phyloP scores from a whole-genome alignment of 345 rosid species.

The Lumnitzera littorea region DNA sequence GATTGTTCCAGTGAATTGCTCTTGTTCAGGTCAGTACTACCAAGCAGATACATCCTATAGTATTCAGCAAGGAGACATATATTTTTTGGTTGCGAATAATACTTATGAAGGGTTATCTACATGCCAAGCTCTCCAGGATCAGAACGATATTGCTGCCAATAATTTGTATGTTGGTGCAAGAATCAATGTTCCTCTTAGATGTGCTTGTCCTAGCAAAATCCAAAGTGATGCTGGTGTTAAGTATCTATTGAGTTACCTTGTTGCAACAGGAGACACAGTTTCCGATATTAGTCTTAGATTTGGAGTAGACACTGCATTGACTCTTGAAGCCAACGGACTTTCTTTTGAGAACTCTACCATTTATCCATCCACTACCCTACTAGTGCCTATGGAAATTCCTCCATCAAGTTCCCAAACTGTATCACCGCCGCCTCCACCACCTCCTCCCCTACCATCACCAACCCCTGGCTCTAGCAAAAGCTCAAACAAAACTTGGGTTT shows the following conservation, averaged over 20 bases:
- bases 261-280: constrained; percentile 7
- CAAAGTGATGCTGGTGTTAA: constrained; percentile 25
- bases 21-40: constrained; percentile 49
- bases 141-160: constrained; percentile 15
- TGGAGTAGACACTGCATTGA: constrained; percentile 13
- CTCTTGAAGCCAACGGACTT: constrained; percentile 22
- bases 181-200: constrained; percentile 38
- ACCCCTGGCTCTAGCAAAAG: constrained; percentile 14
- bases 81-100: constrained; percentile 35
- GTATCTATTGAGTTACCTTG: constrained; percentile 22
- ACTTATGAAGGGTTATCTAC: constrained; percentile 72
- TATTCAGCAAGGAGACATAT: constrained; percentile 17
- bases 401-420: constrained; percentile 25
- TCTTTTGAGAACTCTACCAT: not conserved
- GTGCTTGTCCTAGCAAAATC: constrained; percentile 34
- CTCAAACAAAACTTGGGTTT: constrained; percentile 50
- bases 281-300: constrained; percentile 1
- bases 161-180: constrained; percentile 24
- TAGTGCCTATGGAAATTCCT: constrained; percentile 21
- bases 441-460: constrained; percentile 18
- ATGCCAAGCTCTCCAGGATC: constrained; percentile 58
- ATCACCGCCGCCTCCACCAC: constrained; percentile 17
- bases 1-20: constrained; percentile 62
- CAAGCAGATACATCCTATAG: constrained; percentile 47
- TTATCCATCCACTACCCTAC: constrained; percentile 23